A percentile compares a stretch with the other conserved stretches of the same genome.
phyloP scores from a whole-genome alignment of 2,329 filamentous ascomycete genomes.

The Claviceps arundinis region DNA sequence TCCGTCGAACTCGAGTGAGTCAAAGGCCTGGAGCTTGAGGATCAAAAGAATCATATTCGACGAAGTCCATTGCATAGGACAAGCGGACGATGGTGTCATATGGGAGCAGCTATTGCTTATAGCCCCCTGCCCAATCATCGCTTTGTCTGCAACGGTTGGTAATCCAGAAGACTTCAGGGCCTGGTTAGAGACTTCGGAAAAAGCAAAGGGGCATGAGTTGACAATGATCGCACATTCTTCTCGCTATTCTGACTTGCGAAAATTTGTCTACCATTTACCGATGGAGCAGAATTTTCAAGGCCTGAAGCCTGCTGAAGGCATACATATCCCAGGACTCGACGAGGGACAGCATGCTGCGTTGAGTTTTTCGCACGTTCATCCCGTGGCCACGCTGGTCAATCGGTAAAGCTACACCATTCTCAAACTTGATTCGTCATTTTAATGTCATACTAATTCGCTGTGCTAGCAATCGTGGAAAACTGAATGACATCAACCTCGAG shows the following conservation, averaged over 20 bases:
- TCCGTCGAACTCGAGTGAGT: constrained; percentile 46
- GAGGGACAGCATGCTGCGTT: constrained; percentile 24
- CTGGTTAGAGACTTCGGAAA: constrained; percentile 55
- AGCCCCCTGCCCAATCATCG: constrained; percentile 64
- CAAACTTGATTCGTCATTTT: not conserved
- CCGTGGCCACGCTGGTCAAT: constrained; percentile 49
- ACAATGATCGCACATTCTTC: constrained; percentile 55
- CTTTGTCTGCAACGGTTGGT: constrained; percentile 66
- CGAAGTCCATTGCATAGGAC: constrained; percentile 68
- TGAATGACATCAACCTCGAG: constrained; percentile 56
- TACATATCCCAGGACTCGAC: constrained; percentile 34
- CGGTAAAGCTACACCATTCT: constrained; percentile 17
- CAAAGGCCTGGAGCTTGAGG: constrained; percentile 45
- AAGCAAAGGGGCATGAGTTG: constrained; percentile 47
- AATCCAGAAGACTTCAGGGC: constrained; percentile 57
- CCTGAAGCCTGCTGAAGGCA: constrained; percentile 27
- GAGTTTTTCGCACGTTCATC: constrained; percentile 51
- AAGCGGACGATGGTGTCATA: constrained; percentile 60
- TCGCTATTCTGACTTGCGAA: constrained; percentile 66
- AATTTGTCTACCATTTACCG: constrained; percentile 51
- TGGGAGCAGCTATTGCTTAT: constrained; percentile 69
- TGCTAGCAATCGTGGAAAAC: constrained; percentile 40
- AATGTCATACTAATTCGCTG: constrained; percentile 5
- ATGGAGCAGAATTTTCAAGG: constrained; percentile 36
- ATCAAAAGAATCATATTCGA: constrained; percentile 71